Evolutionary conservation across 768 basidiomycete genomes (phyloP).

Genomic region (Leccinum arenicola): DNA sequence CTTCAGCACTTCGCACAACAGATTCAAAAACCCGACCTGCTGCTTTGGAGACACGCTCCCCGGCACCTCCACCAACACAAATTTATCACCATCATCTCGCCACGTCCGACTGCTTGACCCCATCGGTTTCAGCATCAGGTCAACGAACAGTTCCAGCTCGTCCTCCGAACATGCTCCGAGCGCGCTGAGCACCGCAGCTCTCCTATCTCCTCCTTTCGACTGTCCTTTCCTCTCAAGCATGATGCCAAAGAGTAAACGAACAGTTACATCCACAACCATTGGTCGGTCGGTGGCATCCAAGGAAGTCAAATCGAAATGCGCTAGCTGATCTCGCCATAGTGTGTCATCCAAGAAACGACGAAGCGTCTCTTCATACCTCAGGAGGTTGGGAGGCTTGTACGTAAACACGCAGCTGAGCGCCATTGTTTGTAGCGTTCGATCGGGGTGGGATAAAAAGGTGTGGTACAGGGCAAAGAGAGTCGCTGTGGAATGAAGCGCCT

Average conservation of each 20-base stretch:
- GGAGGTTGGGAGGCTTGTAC: constrained; percentile 66
- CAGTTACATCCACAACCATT: constrained; percentile 65
- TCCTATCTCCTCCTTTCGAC: constrained; percentile 58
- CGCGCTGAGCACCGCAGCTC: constrained; percentile 71
- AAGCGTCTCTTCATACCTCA: constrained; percentile 59
- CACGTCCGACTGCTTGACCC: constrained; percentile 30
- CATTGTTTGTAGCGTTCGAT: constrained; percentile 69
- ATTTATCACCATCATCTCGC: constrained; percentile 21
- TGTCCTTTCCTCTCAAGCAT: constrained; percentile 81
- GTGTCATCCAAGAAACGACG: constrained; percentile 76
- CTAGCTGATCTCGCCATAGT: constrained; percentile 85
- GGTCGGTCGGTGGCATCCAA: constrained; percentile 53
- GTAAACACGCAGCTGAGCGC: constrained; percentile 79
- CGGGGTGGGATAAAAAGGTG: constrained; percentile 80
- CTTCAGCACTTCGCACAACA: constrained; percentile 82
- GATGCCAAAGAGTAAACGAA: constrained; percentile 81
- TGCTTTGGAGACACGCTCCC: constrained; percentile 53
- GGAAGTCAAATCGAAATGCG: constrained; percentile 63
- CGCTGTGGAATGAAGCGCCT: constrained; percentile 71
- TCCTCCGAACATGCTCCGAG: constrained; percentile 67
- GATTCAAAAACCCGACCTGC: constrained; percentile 80
- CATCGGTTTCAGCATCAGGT: constrained; percentile 84
- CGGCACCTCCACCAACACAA: constrained; percentile 30
- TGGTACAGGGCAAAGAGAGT: constrained; percentile 65
- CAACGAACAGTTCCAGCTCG: constrained; percentile 76